Base-by-base conservation (phyloP, 2,329 filamentous ascomycete genomes). In the Dendrostoma leiphaemia region DNA sequence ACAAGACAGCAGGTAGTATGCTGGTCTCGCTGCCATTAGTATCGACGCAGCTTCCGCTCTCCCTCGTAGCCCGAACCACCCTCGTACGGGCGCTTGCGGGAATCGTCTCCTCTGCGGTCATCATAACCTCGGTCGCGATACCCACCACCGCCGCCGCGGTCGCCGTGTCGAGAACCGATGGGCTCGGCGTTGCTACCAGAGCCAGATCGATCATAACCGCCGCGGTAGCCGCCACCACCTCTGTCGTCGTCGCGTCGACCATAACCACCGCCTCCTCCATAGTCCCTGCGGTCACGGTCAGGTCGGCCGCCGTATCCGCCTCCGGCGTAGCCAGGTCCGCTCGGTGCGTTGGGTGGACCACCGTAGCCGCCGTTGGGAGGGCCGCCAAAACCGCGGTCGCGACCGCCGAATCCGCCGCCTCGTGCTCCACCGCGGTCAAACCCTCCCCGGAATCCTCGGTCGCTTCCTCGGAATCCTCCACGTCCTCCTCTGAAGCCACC, bases 21-120 rank as follows among this genome's bases (percentile, higher is more conserved):
- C 43, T 46, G 56, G 38, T 58, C 63, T 68, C 69, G 67, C 68
- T 67, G 67, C 74, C 19, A 55, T 58, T 75, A 85, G 72, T 87
- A 87, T 60, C 84, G 81, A 60, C 84, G 82, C 59, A 86, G 67
- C 71, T 87, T 87, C 55, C 82, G 73, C 47, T 84, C 82, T 71
- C 96, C 92, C 67, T 96, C 91, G 73, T 92, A 87, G 61, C 83
- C 82, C 21, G 57, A 57, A 68, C 86, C 85, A 66, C 88, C 88
- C 49, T 95, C 91, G 71, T 89, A 91, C 49, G 85, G 80, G 68
- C 86, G 83, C 78, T 89, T 82, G 68, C 83, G 72, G 71, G 74
- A 77, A 61, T 82, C 81, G 62, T 84, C 81, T 34, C 58, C 69
- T 71, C 65, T 79, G 70, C 70, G 35, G 56, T 59, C 54, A 19